Base-by-base conservation (phyloP, 805 yeast species). In the Cyberlindnera suaveolens region DNA sequence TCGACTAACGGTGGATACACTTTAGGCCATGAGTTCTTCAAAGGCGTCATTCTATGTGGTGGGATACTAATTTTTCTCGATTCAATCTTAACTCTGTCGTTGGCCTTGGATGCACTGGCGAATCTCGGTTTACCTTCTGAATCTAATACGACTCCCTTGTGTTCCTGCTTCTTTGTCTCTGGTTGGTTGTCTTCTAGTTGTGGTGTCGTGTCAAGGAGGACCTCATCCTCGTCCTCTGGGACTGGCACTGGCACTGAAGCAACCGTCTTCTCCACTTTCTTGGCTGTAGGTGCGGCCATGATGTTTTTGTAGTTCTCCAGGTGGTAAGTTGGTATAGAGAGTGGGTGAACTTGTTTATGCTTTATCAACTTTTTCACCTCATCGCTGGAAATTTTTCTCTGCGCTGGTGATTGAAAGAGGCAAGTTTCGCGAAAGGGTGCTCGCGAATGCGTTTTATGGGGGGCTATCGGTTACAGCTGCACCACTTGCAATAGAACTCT, bases 1-100 rank as follows among this genome's bases (percentile, higher is more conserved):
- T 93, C 96, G 31, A 93, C 98, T 52, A 93, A 70, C 6, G 99
- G 98, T 30, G 95, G 96, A 61, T 93, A 93, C 36, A 93, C 83
- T 63, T 93, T 93, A 36, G 87, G 76, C 99, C 99, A 93, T 37
- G 82, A 74, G 51, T 78, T 78, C 63, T 88, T 85, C 57, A 93
- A 74, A 19, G 99, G 99, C 1, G 95, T 76, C 89, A 93, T 84
- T 73, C 99, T 78, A 64, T 93, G 98, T 27, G 97, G 98, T 34
- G 99, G 99, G 29, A 93, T 95, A 3, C 91, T 78, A 10, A 93
- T 85, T 59, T 90, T 90, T 68, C 98, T 76, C 42, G 83, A 74
- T 64, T 91, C 97, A 42, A 82, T 68, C 64, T 88, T 88, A 27
- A 87, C 90, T 49, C 74, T 77, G 67, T 71, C 74, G 5, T 60